Evolutionary conservation across 2,329 filamentous ascomycete species (phyloP), one percentile per base, ranked within the genome.

Genomic region (Colletotrichum sp.): DNA sequence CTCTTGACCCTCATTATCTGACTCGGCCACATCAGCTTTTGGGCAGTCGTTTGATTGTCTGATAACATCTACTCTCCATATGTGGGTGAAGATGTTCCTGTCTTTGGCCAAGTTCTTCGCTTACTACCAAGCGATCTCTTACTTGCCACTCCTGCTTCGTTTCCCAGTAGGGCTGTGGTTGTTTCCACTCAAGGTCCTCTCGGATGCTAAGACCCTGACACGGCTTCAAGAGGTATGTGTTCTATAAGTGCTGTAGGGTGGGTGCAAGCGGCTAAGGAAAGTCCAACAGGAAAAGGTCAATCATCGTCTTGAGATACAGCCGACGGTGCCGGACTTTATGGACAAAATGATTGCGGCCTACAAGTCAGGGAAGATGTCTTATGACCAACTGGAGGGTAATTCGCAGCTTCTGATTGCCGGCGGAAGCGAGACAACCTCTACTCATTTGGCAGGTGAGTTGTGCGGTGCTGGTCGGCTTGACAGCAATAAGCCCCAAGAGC

Each of bases 381-480:
- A 74, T 7, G 70, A 75, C 5, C 57, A 71, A 28, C 63, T 80
- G 1, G 55, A 70, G 6, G 68, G 67, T 15, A 80, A 76, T 8
- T 64, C 77, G 5, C 72, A 78, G 0, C 49, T 76, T 1, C 52
- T 84, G 6, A 80, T 83, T 36, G 26, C 81, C 5, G 83, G 81
- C 6, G 82, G 84, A 3, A 81, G 79, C 1, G 83, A 85, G 75
- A 85, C 83, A 2, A 84, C 83, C 3, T 81, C 83, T 5, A 82
- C 82, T 0, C 32, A 79, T 1, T 77, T 84, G 1, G 76, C 82
- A 0, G 87, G 87, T 7, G 80, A 81, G 0, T 16, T 6, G 13
- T 4, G 76, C 21, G 6, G 7, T 44, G 16, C 39, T 44, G 36
- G 8, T 18, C 18, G 16, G 36, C 36, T 34, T 34, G 13, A 34